phyloP scores from a whole-genome alignment of 2,329 filamentous ascomycete species.

The Dryadomyces quercus-mongolicae region DNA sequence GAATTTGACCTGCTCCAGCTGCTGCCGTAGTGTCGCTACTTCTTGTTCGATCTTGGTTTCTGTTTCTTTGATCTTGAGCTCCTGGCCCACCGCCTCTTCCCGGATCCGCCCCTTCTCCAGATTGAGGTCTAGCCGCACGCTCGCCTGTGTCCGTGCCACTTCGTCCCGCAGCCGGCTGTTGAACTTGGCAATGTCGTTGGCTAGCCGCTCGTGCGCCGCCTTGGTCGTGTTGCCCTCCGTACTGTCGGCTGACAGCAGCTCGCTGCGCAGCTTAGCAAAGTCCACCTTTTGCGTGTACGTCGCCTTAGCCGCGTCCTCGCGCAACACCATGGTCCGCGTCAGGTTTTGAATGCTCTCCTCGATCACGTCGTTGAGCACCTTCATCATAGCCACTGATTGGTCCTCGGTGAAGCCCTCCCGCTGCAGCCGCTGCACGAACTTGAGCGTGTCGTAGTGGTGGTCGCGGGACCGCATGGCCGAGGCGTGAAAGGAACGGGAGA shows the following conservation, averaged over 20 bases:
- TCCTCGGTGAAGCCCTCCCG: constrained; percentile 91
- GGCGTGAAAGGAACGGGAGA: constrained; percentile 47
- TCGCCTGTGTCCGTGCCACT: constrained; percentile 86
- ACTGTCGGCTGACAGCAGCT: constrained; percentile 82
- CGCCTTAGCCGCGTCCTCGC: constrained; percentile 79
- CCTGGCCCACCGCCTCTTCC: constrained; percentile 91
- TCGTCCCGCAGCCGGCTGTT: constrained; percentile 84
- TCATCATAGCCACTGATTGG: constrained; percentile 97
- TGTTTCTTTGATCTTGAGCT: constrained; percentile 97
- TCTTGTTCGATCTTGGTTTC: constrained; percentile 98
- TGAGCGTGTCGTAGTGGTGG: constrained; percentile 96
- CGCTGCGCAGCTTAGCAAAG: constrained; percentile 91
- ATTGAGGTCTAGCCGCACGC: constrained; percentile 84
- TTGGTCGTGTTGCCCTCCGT: constrained; percentile 84
- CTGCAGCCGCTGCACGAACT: constrained; percentile 85
- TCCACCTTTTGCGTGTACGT: constrained; percentile 86
- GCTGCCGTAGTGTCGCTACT: constrained; percentile 77
- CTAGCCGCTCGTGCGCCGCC: constrained; percentile 79
- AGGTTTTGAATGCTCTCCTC: constrained; percentile 96
- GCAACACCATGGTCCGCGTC: constrained; percentile 92
- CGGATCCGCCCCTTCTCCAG: constrained; percentile 92
- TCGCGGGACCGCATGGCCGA: constrained; percentile 53
- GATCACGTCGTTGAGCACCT: constrained; percentile 89
- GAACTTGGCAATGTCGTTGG: constrained; percentile 89
- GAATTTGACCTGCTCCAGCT: constrained; percentile 95